phyloP scores from a whole-genome alignment of 371 early-diverging fungal species.

The Mortierella sp. region DNA sequence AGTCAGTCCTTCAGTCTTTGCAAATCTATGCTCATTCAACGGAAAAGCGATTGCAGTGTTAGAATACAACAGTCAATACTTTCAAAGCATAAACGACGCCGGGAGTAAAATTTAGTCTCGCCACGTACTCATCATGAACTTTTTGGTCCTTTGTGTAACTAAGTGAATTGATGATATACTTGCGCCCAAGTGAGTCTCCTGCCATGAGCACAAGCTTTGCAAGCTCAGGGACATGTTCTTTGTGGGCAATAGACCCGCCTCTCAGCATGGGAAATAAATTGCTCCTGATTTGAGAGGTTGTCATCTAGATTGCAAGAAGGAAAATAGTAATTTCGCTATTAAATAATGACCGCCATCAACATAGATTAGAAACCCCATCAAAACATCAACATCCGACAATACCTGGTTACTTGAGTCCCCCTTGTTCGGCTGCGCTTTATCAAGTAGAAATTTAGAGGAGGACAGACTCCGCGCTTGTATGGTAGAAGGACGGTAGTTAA shows the following conservation, averaged over 20 bases:
- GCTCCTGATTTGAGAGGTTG: background rate
- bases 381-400: background rate
- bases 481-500: conserved; percentile 17
- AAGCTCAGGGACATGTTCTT: conserved; percentile 8
- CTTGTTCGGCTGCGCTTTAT: background rate
- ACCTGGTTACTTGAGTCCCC: background rate
- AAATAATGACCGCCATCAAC: background rate
- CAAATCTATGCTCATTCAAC: background rate
- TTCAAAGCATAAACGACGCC: background rate
- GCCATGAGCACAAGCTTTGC: conserved; percentile 23
- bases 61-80: background rate
- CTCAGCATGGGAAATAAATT: conserved; percentile 13
- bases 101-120: background rate
- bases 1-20: background rate
- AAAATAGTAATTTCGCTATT: background rate
- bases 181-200: conserved; percentile 10
- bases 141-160: conserved; percentile 16
- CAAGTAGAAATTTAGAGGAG: background rate
- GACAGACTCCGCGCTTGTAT: background rate
- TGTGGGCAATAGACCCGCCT: conserved; percentile 22
- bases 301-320: background rate
- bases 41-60: background rate
- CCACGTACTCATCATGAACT: conserved; percentile 22
- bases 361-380: background rate
- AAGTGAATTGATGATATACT: conserved; percentile 30